Evolutionary conservation across 805 yeast genomes (phyloP).

Genomic region (Myxozyma udenii): DNA sequence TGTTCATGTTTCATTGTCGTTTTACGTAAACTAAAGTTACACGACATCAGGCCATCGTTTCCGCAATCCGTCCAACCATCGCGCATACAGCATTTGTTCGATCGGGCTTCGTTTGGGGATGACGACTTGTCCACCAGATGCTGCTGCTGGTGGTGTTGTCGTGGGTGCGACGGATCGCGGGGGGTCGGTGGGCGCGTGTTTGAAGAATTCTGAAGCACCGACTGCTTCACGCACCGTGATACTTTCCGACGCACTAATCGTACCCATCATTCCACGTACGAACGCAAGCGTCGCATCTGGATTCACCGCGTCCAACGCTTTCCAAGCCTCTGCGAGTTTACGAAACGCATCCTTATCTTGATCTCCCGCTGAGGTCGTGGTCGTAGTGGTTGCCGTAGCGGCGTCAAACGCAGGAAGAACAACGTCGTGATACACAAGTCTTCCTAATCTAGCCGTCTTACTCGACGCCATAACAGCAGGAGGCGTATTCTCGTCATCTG

Average conservation of each 20-base stretch:
- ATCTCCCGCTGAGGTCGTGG: background rate
- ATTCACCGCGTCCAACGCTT: constrained; percentile 20
- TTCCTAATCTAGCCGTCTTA: constrained; percentile 5
- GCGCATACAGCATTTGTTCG: constrained; percentile 28
- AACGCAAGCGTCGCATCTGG: too few species aligned
- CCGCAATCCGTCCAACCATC: constrained; percentile 31
- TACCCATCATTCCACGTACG: too few species aligned
- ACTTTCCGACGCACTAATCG: too few species aligned
- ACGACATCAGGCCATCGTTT: constrained; percentile 28
- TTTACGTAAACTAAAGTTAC: background rate
- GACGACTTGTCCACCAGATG: background rate
- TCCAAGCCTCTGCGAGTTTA: constrained; percentile 22
- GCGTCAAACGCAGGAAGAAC: constrained; percentile 3
- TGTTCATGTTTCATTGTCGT: too few species aligned
- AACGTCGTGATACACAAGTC: constrained; percentile 7
- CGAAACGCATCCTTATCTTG: constrained; percentile 14
- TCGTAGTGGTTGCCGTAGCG: background rate
- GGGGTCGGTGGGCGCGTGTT: background rate
- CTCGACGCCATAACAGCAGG: constrained; percentile 4
- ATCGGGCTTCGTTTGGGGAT: constrained; percentile 22
- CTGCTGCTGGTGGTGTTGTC: background rate
- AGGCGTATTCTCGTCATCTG: constrained; percentile 11
- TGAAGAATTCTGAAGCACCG: too few species aligned
- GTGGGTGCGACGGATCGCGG: background rate
- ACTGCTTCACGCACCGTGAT: too few species aligned